phyloP scores from a whole-genome alignment of 208 protist genomes.

The Porcisia deanei region DNA sequence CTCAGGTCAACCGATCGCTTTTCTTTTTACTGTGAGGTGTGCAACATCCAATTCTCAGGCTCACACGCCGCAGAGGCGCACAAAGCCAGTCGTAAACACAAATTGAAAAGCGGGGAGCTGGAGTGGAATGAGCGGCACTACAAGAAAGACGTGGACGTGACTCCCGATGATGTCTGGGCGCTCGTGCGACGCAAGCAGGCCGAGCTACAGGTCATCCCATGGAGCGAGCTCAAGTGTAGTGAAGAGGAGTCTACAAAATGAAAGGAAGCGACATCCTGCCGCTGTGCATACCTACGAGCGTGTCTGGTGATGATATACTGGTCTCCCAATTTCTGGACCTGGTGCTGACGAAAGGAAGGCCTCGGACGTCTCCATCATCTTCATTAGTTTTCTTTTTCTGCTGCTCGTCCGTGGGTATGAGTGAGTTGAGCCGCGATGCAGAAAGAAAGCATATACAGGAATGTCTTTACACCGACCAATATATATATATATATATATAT shows the following conservation, averaged over 20 bases:
- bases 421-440: too few species aligned
- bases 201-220: slow-evolving; percentile 52
- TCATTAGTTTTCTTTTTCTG: not conserved
- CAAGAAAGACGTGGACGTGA: slow-evolving; percentile 71
- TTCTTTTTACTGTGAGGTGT: slow-evolving; percentile 68
- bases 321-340: too few species aligned
- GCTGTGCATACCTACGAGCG: not conserved
- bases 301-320: not conserved
- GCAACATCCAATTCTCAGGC: slow-evolving; percentile 67
- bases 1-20: not conserved
- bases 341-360: not conserved
- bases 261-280: not conserved
- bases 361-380: not conserved
- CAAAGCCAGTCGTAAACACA: slow-evolving; percentile 62
- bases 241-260: not conserved
- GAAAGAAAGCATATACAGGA: too few species aligned
- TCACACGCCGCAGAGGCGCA: slow-evolving; percentile 57
- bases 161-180: slow-evolving; percentile 65
- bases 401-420: not conserved
- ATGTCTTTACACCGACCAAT: too few species aligned
- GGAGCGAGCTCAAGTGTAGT: slow-evolving; percentile 42
- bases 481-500: too few species aligned
- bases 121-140: slow-evolving; percentile 55
- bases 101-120: slow-evolving; percentile 69
- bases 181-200: slow-evolving; percentile 63